phyloP scores from a whole-genome alignment of 1,284 basidiomycete genomes.

The Tausonia pullulans region DNA sequence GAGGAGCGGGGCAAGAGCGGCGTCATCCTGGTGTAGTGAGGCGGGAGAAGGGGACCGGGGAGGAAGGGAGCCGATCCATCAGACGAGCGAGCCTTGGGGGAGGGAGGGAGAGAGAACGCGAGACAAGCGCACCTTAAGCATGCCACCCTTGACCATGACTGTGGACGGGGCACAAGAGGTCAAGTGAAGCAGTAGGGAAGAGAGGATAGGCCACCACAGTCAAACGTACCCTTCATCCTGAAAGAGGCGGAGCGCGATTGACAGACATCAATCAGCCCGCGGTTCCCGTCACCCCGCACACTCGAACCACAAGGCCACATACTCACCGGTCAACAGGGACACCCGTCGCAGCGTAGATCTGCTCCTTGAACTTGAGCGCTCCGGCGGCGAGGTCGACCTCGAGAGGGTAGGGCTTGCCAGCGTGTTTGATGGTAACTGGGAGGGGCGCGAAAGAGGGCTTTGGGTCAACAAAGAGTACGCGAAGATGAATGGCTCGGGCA shows the following conservation, averaged over 20 bases:
- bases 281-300: neutral
- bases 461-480: neutral
- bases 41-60: slow-evolving; percentile 10
- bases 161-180: neutral
- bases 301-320: no score
- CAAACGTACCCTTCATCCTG: slow-evolving; percentile 13
- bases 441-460: slow-evolving; percentile 24
- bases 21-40: slow-evolving; percentile 13
- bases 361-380: slow-evolving; percentile 65
- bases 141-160: slow-evolving; percentile 90
- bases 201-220: neutral
- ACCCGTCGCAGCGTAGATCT: slow-evolving; percentile 68
- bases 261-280: neutral
- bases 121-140: slow-evolving; percentile 55
- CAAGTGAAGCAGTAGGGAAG: neutral
- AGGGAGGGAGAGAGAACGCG: neutral
- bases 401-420: slow-evolving; percentile 56
- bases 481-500: no score
- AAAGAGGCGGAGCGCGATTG: neutral
- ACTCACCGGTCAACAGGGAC: slow-evolving; percentile 46
- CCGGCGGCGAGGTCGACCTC: slow-evolving; percentile 41
- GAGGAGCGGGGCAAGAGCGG: slow-evolving; percentile 12
- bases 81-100: neutral
- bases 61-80: neutral
- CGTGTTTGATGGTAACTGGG: slow-evolving; percentile 75